A percentile compares a stretch with the other conserved stretches of the same genome.
Conservation (phyloP, 148 eudicot genomes). For the Amaranthus cruentus region DNA sequence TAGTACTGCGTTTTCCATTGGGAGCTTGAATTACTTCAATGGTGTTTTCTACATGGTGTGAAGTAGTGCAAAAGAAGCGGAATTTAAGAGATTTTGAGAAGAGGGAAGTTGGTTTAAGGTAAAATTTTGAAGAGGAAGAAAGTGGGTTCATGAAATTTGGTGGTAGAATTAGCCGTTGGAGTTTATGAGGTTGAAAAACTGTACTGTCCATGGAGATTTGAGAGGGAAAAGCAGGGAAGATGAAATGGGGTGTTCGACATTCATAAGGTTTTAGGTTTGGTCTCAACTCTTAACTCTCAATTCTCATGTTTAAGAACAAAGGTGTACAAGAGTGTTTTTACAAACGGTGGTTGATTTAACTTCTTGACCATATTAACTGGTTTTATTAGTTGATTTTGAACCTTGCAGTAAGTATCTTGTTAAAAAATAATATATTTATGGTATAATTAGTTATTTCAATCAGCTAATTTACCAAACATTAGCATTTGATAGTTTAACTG, state of each 20-base stretch:
- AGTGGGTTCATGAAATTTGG: slow-evolving; percentile 32
- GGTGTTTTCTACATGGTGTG: slow-evolving; percentile 21
- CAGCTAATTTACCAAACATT: too few relatives aligned
- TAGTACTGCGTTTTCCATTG: slow-evolving; percentile 11
- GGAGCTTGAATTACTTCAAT: slow-evolving; percentile 19
- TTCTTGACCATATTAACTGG: too few relatives aligned
- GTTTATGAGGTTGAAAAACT: slow-evolving; percentile 17
- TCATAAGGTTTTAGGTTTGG: not conserved
- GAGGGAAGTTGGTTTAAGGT: slow-evolving; percentile 26
- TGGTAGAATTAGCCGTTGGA: slow-evolving; percentile 4
- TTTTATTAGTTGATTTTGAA: too few relatives aligned
- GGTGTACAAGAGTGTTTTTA: too few relatives aligned
- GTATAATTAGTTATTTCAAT: too few relatives aligned
- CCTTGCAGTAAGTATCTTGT: too few relatives aligned
- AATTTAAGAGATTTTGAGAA: slow-evolving; percentile 11
- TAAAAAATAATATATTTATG: too few relatives aligned
- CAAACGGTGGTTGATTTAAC: too few relatives aligned
- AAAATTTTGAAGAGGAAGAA: slow-evolving; percentile 17
- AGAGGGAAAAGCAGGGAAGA: not conserved
- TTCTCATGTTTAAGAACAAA: too few relatives aligned
- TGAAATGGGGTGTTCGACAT: not conserved
- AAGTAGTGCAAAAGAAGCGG: slow-evolving; percentile 19
- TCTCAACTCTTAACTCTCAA: too few relatives aligned
- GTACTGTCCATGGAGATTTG: slow-evolving; percentile 27
- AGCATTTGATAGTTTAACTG: too few relatives aligned